Evolutionary conservation across 2,329 filamentous ascomycete genomes (phyloP), one percentile per base, ranked within the genome.

Genomic region (Exophiala sp.): DNA sequence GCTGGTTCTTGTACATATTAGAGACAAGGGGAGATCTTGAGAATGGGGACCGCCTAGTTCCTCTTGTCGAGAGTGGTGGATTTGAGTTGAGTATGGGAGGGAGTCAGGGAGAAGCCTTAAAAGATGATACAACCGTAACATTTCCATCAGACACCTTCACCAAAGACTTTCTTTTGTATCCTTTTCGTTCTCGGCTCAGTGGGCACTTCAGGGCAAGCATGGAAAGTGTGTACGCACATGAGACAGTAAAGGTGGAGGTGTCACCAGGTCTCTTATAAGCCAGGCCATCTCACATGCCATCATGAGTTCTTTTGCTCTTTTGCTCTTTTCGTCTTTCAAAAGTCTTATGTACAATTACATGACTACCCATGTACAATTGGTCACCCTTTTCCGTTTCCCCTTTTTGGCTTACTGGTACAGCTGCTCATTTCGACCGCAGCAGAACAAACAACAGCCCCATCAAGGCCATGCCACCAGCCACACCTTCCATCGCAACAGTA

Each of bases 401-500:
- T 6, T n/a, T 29, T 19, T 14, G 27, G 16, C 7, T 23, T 16
- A 42, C 10, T 8, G 22, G 8, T 22, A n/a, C 21, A 27, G 16
- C 37, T 51, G 16, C 42, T 55, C 40, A 73, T 51, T 73, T 66
- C 41, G 73, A 64, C 18, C 77, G 57, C 37, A 79, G 62, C 35
- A 82, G 57, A 3, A 74, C 73, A 45, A 84, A 60, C 32, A 78
- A 38, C 41, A 72, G 66, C 29, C 76, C 77, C 45, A 77, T 77
- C 13, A 85, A 58, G 0, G 76, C 73, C 9, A 81, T 84, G n/a
- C 86, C 85, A 0, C 80, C 76, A 22, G 79, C 74, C 6, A 78
- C 81, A 47, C 84, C 79, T 66, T 89, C 80, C 29, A 88, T 68
- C 42, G 79, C 82, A 58, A 86, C 70, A n/a, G 83, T 67, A 2